Base-by-base conservation (phyloP, 345 rosid genomes). In the Punica granatum region DNA sequence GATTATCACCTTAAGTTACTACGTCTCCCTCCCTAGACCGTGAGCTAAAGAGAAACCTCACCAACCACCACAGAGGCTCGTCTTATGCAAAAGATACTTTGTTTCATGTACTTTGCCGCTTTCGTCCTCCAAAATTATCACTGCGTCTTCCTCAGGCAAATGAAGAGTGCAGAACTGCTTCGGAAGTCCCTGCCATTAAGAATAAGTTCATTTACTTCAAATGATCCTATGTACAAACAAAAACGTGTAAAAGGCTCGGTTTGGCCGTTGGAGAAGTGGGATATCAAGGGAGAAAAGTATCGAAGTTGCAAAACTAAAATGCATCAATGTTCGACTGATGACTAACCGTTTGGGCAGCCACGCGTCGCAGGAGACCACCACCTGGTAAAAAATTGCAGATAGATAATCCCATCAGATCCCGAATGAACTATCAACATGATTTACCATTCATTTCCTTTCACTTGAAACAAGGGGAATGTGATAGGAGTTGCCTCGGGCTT, bases 41-140 rank as follows among this genome's bases (percentile, higher is more conserved):
- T 72, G 76, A 11, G 63, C 68, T 1, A 61, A 43, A 23, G 74
- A 65, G 59, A 72, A 75, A 18, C 69, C 65, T 69, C 66, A 66
- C 81, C 78, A 78, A 32, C 81, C 76, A 14, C 64, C 81, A 23
- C 77, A 67, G 10, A 78, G 34, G n/a, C 63, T 67, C 1, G 6
- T 18, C 67, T 56, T 78, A 0, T 59, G 56, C 3, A 28, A 39
- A 10, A 78, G 71, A 68, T 71, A 72, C 33, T 68, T 75, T 42
- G 71, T n/a, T 26, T 32, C 32, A 34, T 60, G 66, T 25, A 25
- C 68, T 13, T 31, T 23, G 18, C 72, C 60, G 12, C 41, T 49
- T 25, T 69, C 77, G 13, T 70, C 79, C 64, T 69, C 74, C 61
- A 78, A 32, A 63, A 43, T 49, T 12, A 78, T 28, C 28, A 43